Conservation (phyloP, 164 flowering plant species). For the Litsea cubeba region DNA sequence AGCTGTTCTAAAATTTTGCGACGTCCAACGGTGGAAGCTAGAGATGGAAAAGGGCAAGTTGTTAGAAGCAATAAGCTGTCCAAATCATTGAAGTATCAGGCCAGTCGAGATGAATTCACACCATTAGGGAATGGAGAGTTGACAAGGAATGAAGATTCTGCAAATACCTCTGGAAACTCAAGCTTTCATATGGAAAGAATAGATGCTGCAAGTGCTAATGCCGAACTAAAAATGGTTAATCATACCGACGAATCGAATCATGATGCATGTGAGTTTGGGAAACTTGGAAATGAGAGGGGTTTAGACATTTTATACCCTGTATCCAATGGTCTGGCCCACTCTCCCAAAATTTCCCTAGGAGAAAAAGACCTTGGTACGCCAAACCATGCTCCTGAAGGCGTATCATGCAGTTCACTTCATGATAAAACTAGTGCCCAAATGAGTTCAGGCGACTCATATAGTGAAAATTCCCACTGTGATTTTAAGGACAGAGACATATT, state of each 20-base stretch:
- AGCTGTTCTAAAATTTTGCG: conserved; percentile 56
- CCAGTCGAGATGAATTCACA: conserved; percentile 24
- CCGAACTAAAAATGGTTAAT: neutral
- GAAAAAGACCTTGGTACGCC: conserved; percentile 11
- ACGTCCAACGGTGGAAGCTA: conserved; percentile 25
- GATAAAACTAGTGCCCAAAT: conserved; percentile 15
- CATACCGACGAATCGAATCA: neutral
- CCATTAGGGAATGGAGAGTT: conserved; percentile 22
- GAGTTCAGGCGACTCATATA: conserved; percentile 3
- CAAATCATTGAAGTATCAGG: conserved; percentile 10
- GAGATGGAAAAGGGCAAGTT: neutral
- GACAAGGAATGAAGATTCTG: conserved; percentile 15
- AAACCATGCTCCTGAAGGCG: conserved; percentile 13
- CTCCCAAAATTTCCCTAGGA: conserved; percentile 12
- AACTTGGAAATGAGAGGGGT: conserved; percentile 2
- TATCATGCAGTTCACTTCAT: conserved; percentile 16
- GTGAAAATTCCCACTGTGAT: neutral
- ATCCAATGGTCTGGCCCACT: conserved; percentile 3
- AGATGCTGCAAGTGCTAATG: conserved; percentile 11
- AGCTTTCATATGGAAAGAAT: conserved; percentile 11
- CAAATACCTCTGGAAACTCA: conserved; percentile 14
- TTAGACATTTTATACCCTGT: neutral
- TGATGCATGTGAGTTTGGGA: conserved; percentile 15
- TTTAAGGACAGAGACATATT: neutral
- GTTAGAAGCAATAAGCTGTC: conserved; percentile 11